Percentiles rank a stretch among this genome's conserved stretches.
Evolutionary conservation across 1,139 yeast species (phyloP).

Genomic region (Barnettozyma hawaiiensis): DNA sequence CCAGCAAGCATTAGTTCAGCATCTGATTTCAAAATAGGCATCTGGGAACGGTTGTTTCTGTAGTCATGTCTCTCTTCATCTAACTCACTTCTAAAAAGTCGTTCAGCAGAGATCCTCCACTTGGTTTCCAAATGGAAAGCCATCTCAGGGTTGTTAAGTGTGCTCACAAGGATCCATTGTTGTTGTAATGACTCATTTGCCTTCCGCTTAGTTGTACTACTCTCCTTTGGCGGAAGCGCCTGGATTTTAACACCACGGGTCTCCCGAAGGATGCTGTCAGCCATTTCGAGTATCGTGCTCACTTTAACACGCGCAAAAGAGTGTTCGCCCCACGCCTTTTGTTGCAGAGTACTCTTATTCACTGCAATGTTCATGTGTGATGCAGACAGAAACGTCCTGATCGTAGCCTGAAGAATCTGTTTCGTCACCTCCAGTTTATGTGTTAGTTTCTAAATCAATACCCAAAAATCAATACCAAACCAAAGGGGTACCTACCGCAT

Average conservation of each 20-base stretch:
- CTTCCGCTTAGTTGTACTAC: conserved; percentile 9
- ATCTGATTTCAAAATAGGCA: conserved; percentile 19
- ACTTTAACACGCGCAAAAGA: conserved; percentile 15
- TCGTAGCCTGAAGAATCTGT: conserved; percentile 12
- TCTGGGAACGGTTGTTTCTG: conserved; percentile 15
- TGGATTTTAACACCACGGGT: conserved; percentile 17
- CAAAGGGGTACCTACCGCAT: neutral
- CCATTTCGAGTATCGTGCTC: conserved; percentile 14
- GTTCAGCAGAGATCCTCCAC: conserved; percentile 13
- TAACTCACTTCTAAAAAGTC: conserved; percentile 21
- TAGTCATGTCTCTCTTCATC: conserved; percentile 21
- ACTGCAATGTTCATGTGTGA: conserved; percentile 20
- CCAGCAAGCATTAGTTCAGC: conserved; percentile 28
- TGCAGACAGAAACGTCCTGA: conserved; percentile 23
- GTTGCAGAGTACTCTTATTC: conserved; percentile 21
- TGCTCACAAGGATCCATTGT: conserved; percentile 19
- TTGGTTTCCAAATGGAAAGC: conserved; percentile 17
- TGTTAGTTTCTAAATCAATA: neutral
- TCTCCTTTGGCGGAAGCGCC: conserved; percentile 14
- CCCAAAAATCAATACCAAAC: neutral
- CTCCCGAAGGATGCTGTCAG: conserved; percentile 16
- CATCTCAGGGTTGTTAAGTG: conserved; percentile 11
- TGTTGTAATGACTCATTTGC: conserved; percentile 7
- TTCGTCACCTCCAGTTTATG: neutral
- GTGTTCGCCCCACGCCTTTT: conserved; percentile 19